Percentiles rank a stretch among this genome's conserved stretches.
These are phyloP conservation scores for Aspergillus bombycis DNA, from an alignment of 2,329 filamentous ascomycete genomes.

Conservation along the genomic window DNA sequence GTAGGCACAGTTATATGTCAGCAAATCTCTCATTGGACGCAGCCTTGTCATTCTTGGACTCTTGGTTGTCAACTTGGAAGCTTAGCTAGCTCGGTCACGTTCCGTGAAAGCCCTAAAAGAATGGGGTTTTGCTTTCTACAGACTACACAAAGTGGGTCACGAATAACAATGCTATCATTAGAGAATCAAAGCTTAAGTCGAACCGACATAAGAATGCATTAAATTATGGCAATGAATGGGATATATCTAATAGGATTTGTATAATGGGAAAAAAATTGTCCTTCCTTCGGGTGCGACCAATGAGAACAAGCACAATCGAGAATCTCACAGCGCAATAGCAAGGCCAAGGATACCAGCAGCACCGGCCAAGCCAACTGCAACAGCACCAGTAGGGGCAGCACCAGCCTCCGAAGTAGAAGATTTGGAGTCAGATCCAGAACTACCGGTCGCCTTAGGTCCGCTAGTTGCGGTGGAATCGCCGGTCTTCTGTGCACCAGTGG, in stretches of 20 bases:
- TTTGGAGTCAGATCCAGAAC: slow-evolving; percentile 3
- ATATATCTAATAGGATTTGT: neutral
- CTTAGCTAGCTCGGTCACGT: neutral
- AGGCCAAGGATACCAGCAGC: slow-evolving; percentile 27
- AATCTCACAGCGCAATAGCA: slow-evolving; percentile 26
- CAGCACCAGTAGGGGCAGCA: slow-evolving; percentile 21
- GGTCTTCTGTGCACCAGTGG: slow-evolving; percentile 5
- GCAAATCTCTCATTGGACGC: neutral
- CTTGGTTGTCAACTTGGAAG: neutral
- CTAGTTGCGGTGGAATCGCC: slow-evolving; percentile 1
- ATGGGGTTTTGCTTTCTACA: no score
- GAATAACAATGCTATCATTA: neutral
- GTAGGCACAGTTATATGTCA: neutral
- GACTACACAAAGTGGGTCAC: neutral
- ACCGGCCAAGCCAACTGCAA: slow-evolving; percentile 24
- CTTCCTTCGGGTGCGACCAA: neutral
- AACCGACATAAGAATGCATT: neutral
- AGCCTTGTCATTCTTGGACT: neutral
- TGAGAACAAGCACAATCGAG: neutral
- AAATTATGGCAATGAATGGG: neutral
- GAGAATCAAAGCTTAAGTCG: neutral
- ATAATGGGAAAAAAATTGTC: neutral
- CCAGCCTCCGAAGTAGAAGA: slow-evolving; percentile 16
- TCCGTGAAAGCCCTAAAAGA: neutral
- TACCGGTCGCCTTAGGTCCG: slow-evolving; percentile 2